Percentiles rank a stretch among this genome's conserved stretches.
These are phyloP conservation scores for Pezicula neosporulosa DNA, from an alignment of 2,329 filamentous ascomycete genomes.

Conservation along the genomic window DNA sequence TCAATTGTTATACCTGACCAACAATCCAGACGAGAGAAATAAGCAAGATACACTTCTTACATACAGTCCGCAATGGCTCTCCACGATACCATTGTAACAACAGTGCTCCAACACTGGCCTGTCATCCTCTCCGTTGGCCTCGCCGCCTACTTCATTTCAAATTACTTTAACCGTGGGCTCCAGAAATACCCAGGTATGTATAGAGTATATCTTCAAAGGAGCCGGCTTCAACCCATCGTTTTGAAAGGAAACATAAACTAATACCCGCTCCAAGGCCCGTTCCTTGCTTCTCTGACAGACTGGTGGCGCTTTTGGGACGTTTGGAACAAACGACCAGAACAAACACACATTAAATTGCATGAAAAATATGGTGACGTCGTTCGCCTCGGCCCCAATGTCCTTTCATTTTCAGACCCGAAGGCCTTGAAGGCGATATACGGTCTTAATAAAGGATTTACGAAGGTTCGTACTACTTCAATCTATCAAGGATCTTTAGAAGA, in stretches of 20 bases:
- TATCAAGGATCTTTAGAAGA: neutral
- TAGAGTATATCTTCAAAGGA: no score
- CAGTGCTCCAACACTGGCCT: conserved; percentile 37
- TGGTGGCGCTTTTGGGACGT: conserved; percentile 75
- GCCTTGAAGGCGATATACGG: conserved; percentile 77
- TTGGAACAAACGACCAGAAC: conserved; percentile 58
- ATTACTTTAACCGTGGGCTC: conserved; percentile 53
- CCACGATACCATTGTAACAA: conserved; percentile 10
- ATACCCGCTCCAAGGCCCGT: conserved; percentile 39
- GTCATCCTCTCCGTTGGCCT: conserved; percentile 30
- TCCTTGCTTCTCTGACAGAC: conserved; percentile 65
- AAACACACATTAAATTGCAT: conserved; percentile 66
- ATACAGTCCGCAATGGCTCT: neutral
- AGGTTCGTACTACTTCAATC: conserved; percentile 45
- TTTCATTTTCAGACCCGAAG: conserved; percentile 72
- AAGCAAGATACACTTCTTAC: neutral
- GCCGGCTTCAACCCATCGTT: no score
- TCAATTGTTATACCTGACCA: no score
- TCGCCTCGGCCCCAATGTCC: conserved; percentile 67
- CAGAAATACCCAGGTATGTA: conserved; percentile 60
- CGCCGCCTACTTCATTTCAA: conserved; percentile 41
- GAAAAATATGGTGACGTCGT: conserved; percentile 71
- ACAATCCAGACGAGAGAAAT: no score
- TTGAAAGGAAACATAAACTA: no score
- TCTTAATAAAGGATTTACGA: conserved; percentile 75